Evolutionary conservation across 768 basidiomycete genomes (phyloP), one percentile per base, ranked within the genome.

Genomic region (Hericium alpestre): DNA sequence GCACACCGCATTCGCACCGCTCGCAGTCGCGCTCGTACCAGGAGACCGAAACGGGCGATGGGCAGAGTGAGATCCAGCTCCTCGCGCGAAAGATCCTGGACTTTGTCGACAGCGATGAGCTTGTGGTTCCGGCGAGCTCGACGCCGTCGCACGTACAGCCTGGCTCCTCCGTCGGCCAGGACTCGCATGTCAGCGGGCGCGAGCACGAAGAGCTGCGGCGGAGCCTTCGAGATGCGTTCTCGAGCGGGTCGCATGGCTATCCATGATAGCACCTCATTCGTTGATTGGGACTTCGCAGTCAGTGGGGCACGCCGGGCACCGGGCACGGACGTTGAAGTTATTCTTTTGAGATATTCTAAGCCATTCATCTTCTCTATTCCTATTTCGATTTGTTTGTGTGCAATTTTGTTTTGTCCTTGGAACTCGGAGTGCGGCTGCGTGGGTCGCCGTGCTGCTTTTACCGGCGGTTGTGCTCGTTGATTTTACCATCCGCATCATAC

Each of bases 21-120:
- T 84, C 87, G 18, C 78, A 76, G 57, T 70, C 76, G 38, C 84
- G 84, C 56, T 90, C 88, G 40, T 86, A 87, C 63, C 86, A 86
- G 58, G 90, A 87, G 46, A 90, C 89, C 15, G 88, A 90, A 43
- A 82, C 84, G 2, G 90, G 84, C 2, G 90, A 93, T 57, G 93
- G 93, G 8, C 88, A 90, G 62, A 85, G 88, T 39, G 95, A 97
- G 73, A 97, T 98, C 61, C 86, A 90, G 60, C 74, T 86, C 25
- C 80, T 98, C 47, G 85, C 87, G 8, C 77, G 86, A 48, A 81
- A 91, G 61, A 96, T 96, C 53, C 71, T 94, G 55, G 92, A 94
- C 64, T 82, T 93, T 63, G 84, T 92, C 16, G 91, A 95, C 43
- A 81, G 81, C 25, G 88, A 88, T 1, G 87, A 87, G 32, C 78